Evolutionary conservation across 2,329 filamentous ascomycete genomes (phyloP).

Genomic region (Cladobotryum protrusum): DNA sequence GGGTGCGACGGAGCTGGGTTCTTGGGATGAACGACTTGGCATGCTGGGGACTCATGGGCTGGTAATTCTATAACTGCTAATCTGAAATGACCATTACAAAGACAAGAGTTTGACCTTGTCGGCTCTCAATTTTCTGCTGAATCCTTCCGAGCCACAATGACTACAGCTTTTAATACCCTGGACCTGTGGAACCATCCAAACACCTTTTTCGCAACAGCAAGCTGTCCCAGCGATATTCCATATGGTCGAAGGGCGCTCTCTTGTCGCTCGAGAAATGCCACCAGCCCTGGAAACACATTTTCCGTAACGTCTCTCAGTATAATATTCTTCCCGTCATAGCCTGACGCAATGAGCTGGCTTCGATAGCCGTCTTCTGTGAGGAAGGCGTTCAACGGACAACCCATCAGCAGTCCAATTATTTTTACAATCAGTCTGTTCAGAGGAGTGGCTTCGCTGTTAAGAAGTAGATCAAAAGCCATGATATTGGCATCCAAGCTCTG

Average conservation of each 20-base stretch:
- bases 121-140: neutral
- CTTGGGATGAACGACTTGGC: too few species aligned
- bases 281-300: constrained; percentile 46
- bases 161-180: constrained; percentile 27
- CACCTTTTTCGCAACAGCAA: constrained; percentile 30
- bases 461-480: constrained; percentile 51
- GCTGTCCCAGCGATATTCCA: constrained; percentile 31
- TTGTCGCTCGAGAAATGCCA: constrained; percentile 35
- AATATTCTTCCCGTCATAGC: constrained; percentile 38
- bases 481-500: constrained; percentile 38
- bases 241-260: constrained; percentile 27
- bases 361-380: constrained; percentile 40
- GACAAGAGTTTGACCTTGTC: neutral
- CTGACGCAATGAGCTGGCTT: constrained; percentile 37
- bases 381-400: constrained; percentile 44
- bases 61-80: too few species aligned
- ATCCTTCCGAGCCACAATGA: constrained; percentile 26
- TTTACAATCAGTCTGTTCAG: constrained; percentile 30
- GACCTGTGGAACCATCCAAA: constrained; percentile 33
- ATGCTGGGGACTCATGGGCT: too few species aligned
- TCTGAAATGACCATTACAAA: too few species aligned
- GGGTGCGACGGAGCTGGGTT: too few species aligned
- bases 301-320: constrained; percentile 44
- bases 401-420: constrained; percentile 39
- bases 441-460: constrained; percentile 25